A percentile compares a stretch with the other conserved stretches of the same genome.
phyloP scores from a whole-genome alignment of 805 yeast genomes.

The Metschnikowia dekortorum region DNA sequence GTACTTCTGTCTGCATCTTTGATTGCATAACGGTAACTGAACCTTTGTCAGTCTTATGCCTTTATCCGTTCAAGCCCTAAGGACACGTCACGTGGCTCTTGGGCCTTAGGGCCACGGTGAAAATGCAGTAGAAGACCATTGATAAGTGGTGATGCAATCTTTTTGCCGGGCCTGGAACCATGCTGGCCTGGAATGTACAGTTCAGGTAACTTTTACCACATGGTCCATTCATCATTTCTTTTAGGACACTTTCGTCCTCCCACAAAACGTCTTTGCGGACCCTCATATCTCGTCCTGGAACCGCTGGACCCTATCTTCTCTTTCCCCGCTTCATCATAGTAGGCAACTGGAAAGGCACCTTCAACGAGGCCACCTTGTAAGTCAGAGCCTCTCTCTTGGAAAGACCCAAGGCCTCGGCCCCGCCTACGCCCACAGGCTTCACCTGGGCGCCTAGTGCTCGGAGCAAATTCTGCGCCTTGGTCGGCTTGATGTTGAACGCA shows the following conservation, averaged over 20 bases:
- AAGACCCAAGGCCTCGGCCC: constrained; percentile 69
- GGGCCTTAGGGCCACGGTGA: background rate
- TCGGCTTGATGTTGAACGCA: constrained; percentile 77
- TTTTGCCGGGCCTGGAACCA: background rate
- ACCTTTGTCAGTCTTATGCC: no score
- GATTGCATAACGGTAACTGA: no score
- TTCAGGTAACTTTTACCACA: no score
- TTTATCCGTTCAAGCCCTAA: no score
- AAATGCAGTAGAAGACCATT: background rate
- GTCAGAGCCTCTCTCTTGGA: constrained; percentile 55
- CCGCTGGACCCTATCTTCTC: constrained; percentile 16
- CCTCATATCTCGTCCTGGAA: no score
- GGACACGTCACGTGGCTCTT: no score
- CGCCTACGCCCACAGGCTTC: constrained; percentile 66
- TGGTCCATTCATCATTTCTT: no score
- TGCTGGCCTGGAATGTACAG: no score
- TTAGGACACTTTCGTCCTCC: no score
- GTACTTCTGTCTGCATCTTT: no score
- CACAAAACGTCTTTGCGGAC: no score
- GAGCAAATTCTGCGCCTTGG: constrained; percentile 62
- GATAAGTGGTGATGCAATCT: background rate
- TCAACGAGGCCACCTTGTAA: constrained; percentile 76
- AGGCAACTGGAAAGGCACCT: constrained; percentile 87
- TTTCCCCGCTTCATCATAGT: constrained; percentile 68
- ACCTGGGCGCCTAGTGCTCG: constrained; percentile 79